phyloP scores from a whole-genome alignment of 1,284 basidiomycete species.

The Austroboletus novae-zelandiae region DNA sequence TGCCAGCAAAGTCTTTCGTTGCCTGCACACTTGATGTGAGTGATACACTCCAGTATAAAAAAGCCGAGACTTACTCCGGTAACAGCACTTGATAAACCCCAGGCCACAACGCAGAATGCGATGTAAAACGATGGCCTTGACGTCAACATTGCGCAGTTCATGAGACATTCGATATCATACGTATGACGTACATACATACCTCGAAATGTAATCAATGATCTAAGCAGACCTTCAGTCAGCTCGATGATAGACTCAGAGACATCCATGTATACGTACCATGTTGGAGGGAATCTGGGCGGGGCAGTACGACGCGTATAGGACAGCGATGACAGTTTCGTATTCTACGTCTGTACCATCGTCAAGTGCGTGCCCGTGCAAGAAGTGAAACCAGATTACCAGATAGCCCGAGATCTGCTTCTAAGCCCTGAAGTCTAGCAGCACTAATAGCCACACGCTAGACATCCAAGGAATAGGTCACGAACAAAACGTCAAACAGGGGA shows the following conservation, averaged over 20 bases:
- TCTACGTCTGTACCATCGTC: constrained; percentile 47
- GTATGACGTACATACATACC: constrained; percentile 38
- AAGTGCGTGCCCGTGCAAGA: background rate
- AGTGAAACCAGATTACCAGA: constrained; percentile 33
- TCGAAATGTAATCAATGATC: constrained; percentile 52
- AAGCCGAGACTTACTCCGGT: constrained; percentile 49
- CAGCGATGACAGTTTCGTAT: constrained; percentile 56
- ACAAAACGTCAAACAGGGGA: no score
- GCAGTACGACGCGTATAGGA: constrained; percentile 59
- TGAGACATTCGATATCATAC: background rate
- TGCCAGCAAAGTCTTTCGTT: constrained; percentile 53
- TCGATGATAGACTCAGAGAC: background rate
- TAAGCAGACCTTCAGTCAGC: constrained; percentile 17
- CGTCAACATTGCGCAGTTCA: background rate
- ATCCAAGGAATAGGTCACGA: background rate
- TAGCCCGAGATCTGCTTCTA: constrained; percentile 55
- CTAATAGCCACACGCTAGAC: constrained; percentile 49
- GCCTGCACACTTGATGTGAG: constrained; percentile 35
- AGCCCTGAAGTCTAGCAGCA: constrained; percentile 30
- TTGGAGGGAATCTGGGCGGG: constrained; percentile 67
- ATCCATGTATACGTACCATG: constrained; percentile 43
- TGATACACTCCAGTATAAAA: no score
- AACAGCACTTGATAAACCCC: constrained; percentile 61
- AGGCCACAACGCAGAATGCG: constrained; percentile 55
- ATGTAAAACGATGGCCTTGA: constrained; percentile 62